Percentiles rank a stretch among this genome's conserved stretches.
Evolutionary conservation across 2,329 filamentous ascomycete species (phyloP).

Genomic region (Xenoacremonium recifei): DNA sequence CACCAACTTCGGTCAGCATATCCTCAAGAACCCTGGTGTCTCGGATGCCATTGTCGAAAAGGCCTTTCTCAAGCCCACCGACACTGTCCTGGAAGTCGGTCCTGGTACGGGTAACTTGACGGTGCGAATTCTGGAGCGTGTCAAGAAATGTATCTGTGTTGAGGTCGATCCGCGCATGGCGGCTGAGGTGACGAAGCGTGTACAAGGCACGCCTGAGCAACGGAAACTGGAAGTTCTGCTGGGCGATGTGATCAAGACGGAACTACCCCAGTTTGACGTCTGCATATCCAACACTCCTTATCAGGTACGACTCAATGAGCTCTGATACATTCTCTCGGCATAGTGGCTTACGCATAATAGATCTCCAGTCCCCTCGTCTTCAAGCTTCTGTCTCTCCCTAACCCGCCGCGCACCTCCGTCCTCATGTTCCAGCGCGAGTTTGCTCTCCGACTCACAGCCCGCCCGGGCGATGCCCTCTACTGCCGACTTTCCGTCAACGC

Average conservation of each 20-base stretch:
- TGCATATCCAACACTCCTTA: slow-evolving; percentile 72
- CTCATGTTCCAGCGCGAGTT: slow-evolving; percentile 98
- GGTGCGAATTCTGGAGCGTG: slow-evolving; percentile 82
- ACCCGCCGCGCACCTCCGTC: slow-evolving; percentile 78
- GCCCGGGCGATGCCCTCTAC: slow-evolving; percentile 85
- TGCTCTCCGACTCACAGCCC: slow-evolving; percentile 83
- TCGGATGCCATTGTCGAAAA: slow-evolving; percentile 71
- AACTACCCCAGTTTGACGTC: slow-evolving; percentile 73
- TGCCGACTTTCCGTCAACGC: slow-evolving; percentile 88
- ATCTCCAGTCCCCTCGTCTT: slow-evolving; percentile 93
- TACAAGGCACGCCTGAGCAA: slow-evolving; percentile 83
- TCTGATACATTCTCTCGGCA: background rate
- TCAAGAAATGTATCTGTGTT: slow-evolving; percentile 77
- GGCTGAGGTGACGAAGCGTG: slow-evolving; percentile 89
- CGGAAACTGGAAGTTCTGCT: slow-evolving; percentile 84
- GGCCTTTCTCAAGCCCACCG: slow-evolving; percentile 85
- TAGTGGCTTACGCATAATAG: slow-evolving; percentile 33
- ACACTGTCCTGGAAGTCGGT: slow-evolving; percentile 87
- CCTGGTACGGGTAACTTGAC: slow-evolving; percentile 89
- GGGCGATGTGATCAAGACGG: slow-evolving; percentile 84
- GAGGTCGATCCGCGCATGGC: slow-evolving; percentile 97
- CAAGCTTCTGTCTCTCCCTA: slow-evolving; percentile 78
- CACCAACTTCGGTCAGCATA: slow-evolving; percentile 81
- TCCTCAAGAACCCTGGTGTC: slow-evolving; percentile 88
- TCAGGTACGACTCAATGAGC: slow-evolving; percentile 43